These are phyloP conservation scores for Phlebiopsis gigantea DNA, from an alignment of 768 basidiomycete genomes.

Conservation along the genomic window DNA sequence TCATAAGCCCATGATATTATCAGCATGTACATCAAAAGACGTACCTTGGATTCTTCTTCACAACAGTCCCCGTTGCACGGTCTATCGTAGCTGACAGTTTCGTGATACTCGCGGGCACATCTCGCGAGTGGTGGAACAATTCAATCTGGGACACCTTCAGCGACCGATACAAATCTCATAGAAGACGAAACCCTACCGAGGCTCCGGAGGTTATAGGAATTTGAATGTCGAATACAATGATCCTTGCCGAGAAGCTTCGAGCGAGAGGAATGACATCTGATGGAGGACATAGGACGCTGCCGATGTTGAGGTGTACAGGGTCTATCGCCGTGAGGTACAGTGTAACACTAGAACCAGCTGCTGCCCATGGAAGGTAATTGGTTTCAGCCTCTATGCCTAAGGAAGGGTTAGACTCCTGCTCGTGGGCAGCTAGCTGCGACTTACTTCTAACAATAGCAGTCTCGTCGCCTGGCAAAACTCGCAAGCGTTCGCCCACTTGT, in stretches of 20 bases:
- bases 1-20: conserved; percentile 23
- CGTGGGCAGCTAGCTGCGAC: neutral
- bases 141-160: conserved; percentile 55
- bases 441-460: conserved; percentile 72
- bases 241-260: conserved; percentile 73
- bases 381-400: conserved; percentile 86
- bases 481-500: conserved; percentile 85
- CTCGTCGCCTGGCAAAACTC: conserved; percentile 91
- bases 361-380: conserved; percentile 75
- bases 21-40: conserved; percentile 38
- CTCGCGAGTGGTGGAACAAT: conserved; percentile 89
- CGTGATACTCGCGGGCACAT: conserved; percentile 84
- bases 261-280: conserved; percentile 70
- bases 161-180: neutral
- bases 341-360: conserved; percentile 86
- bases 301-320: conserved; percentile 79
- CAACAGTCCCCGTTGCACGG: conserved; percentile 63
- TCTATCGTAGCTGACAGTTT: conserved; percentile 80
- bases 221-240: conserved; percentile 91
- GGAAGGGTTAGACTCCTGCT: neutral
- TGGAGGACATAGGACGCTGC: conserved; percentile 82
- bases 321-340: conserved; percentile 82
- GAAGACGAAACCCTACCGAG: conserved; percentile 44
- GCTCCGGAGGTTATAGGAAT: conserved; percentile 85
- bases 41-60: conserved; percentile 64